These are phyloP conservation scores for Cucurbita moschata DNA, from an alignment of 306 rosid genomes.

Conservation along the genomic window DNA sequence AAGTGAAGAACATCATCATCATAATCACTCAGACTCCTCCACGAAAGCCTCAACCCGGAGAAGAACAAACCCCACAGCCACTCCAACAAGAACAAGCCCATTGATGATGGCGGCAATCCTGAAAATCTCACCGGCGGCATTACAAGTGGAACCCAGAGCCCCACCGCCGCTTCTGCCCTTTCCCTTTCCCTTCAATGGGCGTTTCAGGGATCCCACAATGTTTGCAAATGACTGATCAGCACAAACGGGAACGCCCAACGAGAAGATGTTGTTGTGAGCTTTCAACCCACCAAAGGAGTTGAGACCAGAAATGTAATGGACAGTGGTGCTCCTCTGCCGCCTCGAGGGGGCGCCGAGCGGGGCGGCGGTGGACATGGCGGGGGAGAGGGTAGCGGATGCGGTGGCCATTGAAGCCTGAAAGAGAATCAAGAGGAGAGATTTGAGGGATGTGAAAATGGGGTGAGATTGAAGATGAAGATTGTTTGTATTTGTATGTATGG, in stretches of 20 bases:
- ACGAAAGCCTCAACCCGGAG: slow-evolving; percentile 61
- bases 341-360: slow-evolving; percentile 11
- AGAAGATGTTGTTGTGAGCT: slow-evolving; percentile 41
- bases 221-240: slow-evolving; percentile 56
- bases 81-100: slow-evolving; percentile 59
- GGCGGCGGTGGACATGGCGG: slow-evolving; percentile 34
- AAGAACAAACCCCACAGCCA: slow-evolving; percentile 80
- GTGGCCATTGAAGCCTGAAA: slow-evolving; percentile 38
- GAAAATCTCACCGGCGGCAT: slow-evolving; percentile 69
- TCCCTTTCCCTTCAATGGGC: slow-evolving; percentile 25
- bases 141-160: slow-evolving; percentile 47
- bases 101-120: slow-evolving; percentile 57
- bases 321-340: slow-evolving; percentile 18
- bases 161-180: slow-evolving; percentile 48
- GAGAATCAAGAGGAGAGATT: not conserved
- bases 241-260: slow-evolving; percentile 33
- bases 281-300: slow-evolving; percentile 49
- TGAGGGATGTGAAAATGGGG: not conserved
- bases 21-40: slow-evolving; percentile 46
- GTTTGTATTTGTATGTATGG: slow-evolving; percentile 24
- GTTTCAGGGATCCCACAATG: slow-evolving; percentile 44
- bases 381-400: slow-evolving; percentile 37
- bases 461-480: not conserved
- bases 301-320: slow-evolving; percentile 33
- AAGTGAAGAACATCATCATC: not conserved